These are phyloP conservation scores for Ophiocordyceps camponoti-floridani DNA, from an alignment of 2,329 filamentous ascomycete species.

Conservation along the genomic window DNA sequence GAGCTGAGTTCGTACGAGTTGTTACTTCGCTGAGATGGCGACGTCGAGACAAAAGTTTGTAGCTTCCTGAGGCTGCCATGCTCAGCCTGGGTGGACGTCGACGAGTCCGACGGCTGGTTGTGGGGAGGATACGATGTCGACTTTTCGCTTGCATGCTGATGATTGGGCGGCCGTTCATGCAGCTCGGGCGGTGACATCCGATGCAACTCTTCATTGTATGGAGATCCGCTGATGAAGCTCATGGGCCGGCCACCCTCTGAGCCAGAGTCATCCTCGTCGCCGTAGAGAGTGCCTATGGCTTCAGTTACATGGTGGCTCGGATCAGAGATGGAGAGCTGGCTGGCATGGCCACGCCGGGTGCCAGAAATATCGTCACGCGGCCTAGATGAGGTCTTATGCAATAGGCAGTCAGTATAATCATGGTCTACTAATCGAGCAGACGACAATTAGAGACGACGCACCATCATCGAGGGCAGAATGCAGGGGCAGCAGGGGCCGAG, in stretches of 20 bases:
- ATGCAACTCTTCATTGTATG: slow-evolving; percentile 32
- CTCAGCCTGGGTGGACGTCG: slow-evolving; percentile 12
- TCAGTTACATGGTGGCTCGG: slow-evolving; percentile 89
- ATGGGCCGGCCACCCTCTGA: slow-evolving; percentile 42
- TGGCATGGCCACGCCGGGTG: slow-evolving; percentile 38
- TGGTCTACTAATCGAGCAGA: neutral
- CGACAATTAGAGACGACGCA: slow-evolving; percentile 14
- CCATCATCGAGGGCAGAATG: slow-evolving; percentile 28
- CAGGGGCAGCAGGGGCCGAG: slow-evolving; percentile 18
- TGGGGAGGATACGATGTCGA: slow-evolving; percentile 26
- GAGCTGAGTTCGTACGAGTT: slow-evolving; percentile 22
- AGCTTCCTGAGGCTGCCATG: slow-evolving; percentile 21
- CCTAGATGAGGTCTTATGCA: slow-evolving; percentile 35
- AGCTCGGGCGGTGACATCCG: slow-evolving; percentile 7
- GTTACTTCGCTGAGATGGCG: slow-evolving; percentile 19
- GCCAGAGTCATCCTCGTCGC: slow-evolving; percentile 50
- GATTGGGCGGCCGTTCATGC: slow-evolving; percentile 7
- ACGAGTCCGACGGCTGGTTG: slow-evolving; percentile 18
- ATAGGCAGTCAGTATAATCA: neutral
- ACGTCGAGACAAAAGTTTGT: slow-evolving; percentile 20
- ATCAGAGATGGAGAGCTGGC: slow-evolving; percentile 57
- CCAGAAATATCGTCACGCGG: slow-evolving; percentile 35
- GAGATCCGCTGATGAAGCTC: slow-evolving; percentile 49
- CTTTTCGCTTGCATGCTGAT: slow-evolving; percentile 16
- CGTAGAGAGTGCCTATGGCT: slow-evolving; percentile 81